Evolutionary conservation across 129 eudicot species (phyloP).

Genomic region (Artemisia tridentata): DNA sequence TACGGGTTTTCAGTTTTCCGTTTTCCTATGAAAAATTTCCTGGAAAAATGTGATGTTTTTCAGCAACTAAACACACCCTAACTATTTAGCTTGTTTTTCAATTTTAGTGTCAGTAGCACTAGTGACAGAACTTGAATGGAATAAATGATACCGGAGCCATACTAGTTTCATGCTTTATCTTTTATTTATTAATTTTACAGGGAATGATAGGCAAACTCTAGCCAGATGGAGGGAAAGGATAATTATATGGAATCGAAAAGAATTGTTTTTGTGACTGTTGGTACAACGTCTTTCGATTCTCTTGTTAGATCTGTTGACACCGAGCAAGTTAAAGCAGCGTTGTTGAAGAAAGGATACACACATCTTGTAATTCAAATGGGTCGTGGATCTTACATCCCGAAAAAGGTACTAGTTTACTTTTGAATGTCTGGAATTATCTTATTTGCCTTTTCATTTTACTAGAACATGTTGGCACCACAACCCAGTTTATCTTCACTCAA

Average conservation of each 20-base stretch:
- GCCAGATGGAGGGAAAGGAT: conserved; percentile 40
- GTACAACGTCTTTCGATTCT: conserved; percentile 85
- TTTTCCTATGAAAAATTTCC: too few relatives aligned
- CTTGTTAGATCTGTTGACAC: conserved; percentile 75
- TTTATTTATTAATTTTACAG: neutral
- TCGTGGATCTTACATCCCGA: conserved; percentile 85
- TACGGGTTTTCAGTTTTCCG: too few relatives aligned
- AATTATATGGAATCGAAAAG: conserved; percentile 34
- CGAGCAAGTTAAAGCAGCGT: conserved; percentile 56
- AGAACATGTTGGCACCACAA: too few relatives aligned
- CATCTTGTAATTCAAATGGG: conserved; percentile 94
- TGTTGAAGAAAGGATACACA: conserved; percentile 71
- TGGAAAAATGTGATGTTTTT: too few relatives aligned
- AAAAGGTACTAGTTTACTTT: conserved; percentile 41
- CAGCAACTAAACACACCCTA: too few relatives aligned
- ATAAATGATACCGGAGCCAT: neutral
- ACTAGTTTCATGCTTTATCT: neutral
- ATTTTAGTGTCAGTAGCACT: neutral
- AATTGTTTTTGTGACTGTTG: conserved; percentile 91
- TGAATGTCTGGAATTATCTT: too few relatives aligned
- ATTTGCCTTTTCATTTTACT: too few relatives aligned
- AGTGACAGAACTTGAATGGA: neutral
- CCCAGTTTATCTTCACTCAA: too few relatives aligned
- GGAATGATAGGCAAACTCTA: conserved; percentile 12
- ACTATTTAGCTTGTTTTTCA: too few relatives aligned